Percentiles rank a stretch among this genome's conserved stretches.
Evolutionary conservation across 2,329 filamentous ascomycete genomes (phyloP).

Genomic region (Tolypocladium endophyticum): DNA sequence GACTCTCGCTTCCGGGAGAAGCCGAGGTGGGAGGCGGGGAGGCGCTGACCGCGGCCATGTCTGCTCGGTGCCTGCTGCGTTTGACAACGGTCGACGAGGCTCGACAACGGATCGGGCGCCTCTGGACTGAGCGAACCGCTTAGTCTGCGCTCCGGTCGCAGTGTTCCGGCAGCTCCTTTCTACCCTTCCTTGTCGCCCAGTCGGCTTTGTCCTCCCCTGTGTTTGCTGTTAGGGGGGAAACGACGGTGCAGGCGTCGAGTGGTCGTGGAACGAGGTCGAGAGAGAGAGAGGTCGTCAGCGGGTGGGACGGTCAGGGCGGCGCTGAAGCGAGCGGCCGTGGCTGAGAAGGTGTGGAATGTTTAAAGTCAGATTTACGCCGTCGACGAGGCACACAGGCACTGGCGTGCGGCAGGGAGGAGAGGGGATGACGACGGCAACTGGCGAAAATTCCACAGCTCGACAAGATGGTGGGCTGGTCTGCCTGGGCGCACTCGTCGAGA

Average conservation of each 20-base stretch:
- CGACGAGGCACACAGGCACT: not conserved
- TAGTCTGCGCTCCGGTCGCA: not conserved
- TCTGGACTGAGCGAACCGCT: not conserved
- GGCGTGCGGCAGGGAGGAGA: not conserved
- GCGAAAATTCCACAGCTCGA: conserved; percentile 2
- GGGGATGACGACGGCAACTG: conserved; percentile 1
- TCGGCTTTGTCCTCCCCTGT: not conserved
- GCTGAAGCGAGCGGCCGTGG: conserved; percentile 3
- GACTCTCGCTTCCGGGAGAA: conserved; percentile 13
- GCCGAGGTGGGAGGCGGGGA: conserved; percentile 21
- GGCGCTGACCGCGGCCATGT: conserved; percentile 23
- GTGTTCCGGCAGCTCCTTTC: not conserved
- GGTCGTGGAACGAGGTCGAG: not conserved
- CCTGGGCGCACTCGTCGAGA: not conserved
- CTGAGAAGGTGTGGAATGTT: not conserved
- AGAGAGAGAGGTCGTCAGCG: not conserved
- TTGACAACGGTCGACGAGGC: not conserved
- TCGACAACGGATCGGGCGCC: not conserved
- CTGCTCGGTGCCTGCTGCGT: conserved; percentile 3
- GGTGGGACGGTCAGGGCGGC: not conserved
- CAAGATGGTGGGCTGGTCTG: not conserved
- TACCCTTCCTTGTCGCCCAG: not conserved
- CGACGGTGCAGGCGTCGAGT: not conserved
- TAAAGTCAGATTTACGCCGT: conserved; percentile 1
- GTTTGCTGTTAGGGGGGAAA: not conserved